These are phyloP conservation scores for Fusarium sublunatum DNA, from an alignment of 2,329 filamentous ascomycete species.

Conservation along the genomic window DNA sequence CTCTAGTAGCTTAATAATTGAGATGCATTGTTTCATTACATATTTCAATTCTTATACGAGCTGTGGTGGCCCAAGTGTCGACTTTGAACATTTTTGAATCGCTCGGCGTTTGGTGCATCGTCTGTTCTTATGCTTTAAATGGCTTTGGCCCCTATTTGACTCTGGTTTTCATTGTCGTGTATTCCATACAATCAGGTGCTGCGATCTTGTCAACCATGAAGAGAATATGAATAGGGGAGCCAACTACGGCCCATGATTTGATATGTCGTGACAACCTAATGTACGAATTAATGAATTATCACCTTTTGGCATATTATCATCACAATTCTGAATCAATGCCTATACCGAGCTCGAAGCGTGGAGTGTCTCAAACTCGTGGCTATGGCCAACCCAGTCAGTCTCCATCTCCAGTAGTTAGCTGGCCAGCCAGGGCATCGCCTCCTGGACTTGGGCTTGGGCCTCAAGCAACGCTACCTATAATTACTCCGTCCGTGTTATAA, in stretches of 20 bases:
- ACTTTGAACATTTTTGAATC: constrained; percentile 26
- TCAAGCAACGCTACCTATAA: constrained; percentile 27
- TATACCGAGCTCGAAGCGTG: constrained; percentile 32
- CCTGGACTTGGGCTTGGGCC: constrained; percentile 27
- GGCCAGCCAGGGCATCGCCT: constrained; percentile 26
- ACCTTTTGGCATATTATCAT: constrained; percentile 19
- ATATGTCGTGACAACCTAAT: constrained; percentile 18
- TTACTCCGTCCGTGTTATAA: constrained; percentile 37
- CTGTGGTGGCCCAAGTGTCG: constrained; percentile 28
- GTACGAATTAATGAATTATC: constrained; percentile 14
- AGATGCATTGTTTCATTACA: not conserved
- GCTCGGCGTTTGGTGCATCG: constrained; percentile 30
- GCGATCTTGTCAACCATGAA: not conserved
- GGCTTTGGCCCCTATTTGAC: not conserved
- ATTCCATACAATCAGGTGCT: not conserved
- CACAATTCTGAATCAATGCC: constrained; percentile 24
- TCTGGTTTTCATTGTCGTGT: not conserved
- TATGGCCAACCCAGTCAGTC: constrained; percentile 15
- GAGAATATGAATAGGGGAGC: constrained; percentile 5
- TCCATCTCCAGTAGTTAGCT: constrained; percentile 13
- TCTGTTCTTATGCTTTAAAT: constrained; percentile 27
- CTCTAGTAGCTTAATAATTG: too few relatives aligned
- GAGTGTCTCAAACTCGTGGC: constrained; percentile 33
- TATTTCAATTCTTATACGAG: not conserved
- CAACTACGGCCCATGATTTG: constrained; percentile 5